Percentiles rank a stretch among this genome's conserved stretches.
phyloP scores from a whole-genome alignment of 1,139 yeast genomes.

The Taphrina deformans region DNA sequence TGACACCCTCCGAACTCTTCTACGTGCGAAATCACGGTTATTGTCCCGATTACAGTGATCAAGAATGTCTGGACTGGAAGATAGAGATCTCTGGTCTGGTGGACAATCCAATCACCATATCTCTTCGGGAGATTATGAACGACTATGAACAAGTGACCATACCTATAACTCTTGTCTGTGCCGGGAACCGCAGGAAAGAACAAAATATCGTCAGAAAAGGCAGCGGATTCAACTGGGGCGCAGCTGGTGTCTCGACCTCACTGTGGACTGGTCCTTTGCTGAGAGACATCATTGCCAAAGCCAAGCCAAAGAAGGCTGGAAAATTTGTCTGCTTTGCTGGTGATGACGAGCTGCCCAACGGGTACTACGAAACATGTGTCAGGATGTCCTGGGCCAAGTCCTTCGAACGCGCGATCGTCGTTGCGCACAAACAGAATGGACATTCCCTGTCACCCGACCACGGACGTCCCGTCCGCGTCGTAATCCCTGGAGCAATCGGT shows the following conservation, averaged over 20 bases:
- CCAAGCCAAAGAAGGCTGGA: conserved; percentile 43
- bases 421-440: conserved; percentile 47
- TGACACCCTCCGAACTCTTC: conserved; percentile 45
- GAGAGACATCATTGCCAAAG: conserved; percentile 43
- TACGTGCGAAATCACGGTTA: conserved; percentile 48
- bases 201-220: conserved; percentile 46
- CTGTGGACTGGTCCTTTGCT: conserved; percentile 46
- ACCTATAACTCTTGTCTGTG: conserved; percentile 46
- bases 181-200: conserved; percentile 47
- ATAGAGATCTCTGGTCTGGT: conserved; percentile 44
- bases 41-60: conserved; percentile 42
- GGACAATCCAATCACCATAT: conserved; percentile 42
- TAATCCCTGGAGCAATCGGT: conserved; percentile 47
- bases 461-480: conserved; percentile 46
- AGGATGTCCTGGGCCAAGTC: conserved; percentile 44
- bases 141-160: conserved; percentile 43
- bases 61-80: conserved; percentile 42
- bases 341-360: conserved; percentile 45
- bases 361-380: conserved; percentile 46
- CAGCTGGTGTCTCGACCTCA: conserved; percentile 46
- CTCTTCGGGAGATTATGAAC: conserved; percentile 41
- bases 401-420: conserved; percentile 44
- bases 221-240: conserved; percentile 47
- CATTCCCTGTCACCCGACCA: conserved; percentile 46
- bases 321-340: conserved; percentile 46